Percentiles rank a stretch among this genome's conserved stretches.
phyloP scores from a whole-genome alignment of 2,329 filamentous ascomycete species.

The Paracoccidioides brasiliensis region DNA sequence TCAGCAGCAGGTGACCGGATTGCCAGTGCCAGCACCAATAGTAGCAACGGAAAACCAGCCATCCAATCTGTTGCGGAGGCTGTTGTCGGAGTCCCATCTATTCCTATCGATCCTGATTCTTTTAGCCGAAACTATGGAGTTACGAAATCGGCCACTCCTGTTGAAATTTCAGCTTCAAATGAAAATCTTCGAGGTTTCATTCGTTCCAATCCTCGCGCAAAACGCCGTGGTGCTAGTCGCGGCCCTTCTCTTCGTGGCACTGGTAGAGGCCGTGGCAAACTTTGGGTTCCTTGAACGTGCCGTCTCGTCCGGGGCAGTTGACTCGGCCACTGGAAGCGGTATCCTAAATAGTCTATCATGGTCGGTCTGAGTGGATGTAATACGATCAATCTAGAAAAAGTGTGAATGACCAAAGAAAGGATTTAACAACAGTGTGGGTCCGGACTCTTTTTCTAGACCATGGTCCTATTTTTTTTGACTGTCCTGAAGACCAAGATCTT shows the following conservation, averaged over 20 bases:
- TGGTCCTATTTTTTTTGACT: not conserved
- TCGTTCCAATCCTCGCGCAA: conserved; percentile 21
- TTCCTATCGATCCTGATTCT: conserved; percentile 37
- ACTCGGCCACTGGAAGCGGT: not conserved
- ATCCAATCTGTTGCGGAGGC: conserved; percentile 16
- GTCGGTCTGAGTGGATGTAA: not conserved
- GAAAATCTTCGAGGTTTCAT: conserved; percentile 21
- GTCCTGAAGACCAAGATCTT: not conserved
- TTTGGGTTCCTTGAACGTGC: conserved; percentile 33
- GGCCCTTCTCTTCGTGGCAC: conserved; percentile 24
- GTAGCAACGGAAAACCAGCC: not conserved
- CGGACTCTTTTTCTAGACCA: not conserved
- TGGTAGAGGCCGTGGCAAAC: conserved; percentile 29
- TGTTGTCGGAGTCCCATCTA: conserved; percentile 31
- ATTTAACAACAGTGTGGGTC: not conserved
- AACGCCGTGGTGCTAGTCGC: conserved; percentile 23
- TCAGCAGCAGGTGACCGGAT: conserved; percentile 7
- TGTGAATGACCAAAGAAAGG: not conserved
- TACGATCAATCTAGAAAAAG: not conserved
- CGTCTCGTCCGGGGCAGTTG: not conserved
- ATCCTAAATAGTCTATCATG: not conserved
- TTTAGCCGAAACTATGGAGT: conserved; percentile 31
- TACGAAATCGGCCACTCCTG: conserved; percentile 20
- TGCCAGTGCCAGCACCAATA: not conserved
- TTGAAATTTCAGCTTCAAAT: conserved; percentile 15